Percentiles rank a stretch among this genome's conserved stretches.
These are phyloP conservation scores for Leonotis leonurus DNA, from an alignment of 257 asterid species.

Conservation along the genomic window DNA sequence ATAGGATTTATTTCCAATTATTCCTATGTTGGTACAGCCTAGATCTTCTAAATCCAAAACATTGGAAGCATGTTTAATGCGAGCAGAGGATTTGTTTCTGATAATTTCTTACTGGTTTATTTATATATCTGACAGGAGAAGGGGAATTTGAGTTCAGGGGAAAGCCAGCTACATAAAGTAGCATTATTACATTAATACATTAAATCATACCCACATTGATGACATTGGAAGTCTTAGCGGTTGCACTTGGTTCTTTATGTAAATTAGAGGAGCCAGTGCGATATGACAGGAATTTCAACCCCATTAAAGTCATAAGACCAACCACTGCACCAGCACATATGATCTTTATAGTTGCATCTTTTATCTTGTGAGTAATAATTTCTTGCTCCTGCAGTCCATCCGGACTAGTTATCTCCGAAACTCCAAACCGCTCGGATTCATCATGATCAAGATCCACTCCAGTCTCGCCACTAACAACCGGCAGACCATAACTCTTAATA, in stretches of 20 bases:
- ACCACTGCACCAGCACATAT: conserved; percentile 84
- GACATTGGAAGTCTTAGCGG: conserved; percentile 59
- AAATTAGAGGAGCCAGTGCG: conserved; percentile 35
- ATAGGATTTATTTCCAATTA: not conserved
- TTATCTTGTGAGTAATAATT: conserved; percentile 49
- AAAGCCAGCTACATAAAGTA: not conserved
- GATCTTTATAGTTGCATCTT: conserved; percentile 67
- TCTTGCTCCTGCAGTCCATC: conserved; percentile 47
- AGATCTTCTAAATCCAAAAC: not conserved
- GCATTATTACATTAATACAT: conserved; percentile 3
- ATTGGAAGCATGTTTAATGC: not conserved
- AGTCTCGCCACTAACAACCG: conserved; percentile 27
- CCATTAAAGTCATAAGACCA: conserved; percentile 64
- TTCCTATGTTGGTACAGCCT: not conserved
- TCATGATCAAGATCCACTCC: conserved; percentile 27
- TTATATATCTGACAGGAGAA: not conserved
- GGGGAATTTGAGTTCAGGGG: not conserved
- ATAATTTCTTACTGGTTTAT: not conserved
- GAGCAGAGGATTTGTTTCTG: not conserved
- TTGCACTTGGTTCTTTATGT: conserved; percentile 30
- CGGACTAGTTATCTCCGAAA: conserved; percentile 27
- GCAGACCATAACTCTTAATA: conserved; percentile 21
- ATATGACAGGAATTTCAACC: conserved; percentile 54
- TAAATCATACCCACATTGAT: conserved; percentile 68
- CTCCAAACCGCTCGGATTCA: conserved; percentile 23